These are phyloP conservation scores for Pichia rugopelliculosa DNA, from an alignment of 805 yeast genomes.

Conservation along the genomic window DNA sequence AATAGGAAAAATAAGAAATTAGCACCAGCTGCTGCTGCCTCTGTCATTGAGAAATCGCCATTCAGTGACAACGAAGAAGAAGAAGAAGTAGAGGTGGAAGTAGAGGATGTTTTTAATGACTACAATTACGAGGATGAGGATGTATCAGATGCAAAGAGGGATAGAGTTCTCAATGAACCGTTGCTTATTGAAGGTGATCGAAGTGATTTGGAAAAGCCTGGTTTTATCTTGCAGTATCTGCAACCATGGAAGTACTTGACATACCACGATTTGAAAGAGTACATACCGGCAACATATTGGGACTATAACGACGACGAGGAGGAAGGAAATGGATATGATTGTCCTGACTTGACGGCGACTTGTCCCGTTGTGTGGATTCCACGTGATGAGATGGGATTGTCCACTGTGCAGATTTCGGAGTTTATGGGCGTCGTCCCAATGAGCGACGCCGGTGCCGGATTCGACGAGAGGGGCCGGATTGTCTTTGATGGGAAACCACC, in stretches of 20 bases:
- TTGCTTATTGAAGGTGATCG: constrained; percentile 62
- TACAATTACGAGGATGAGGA: background rate
- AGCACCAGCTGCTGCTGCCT: too few species aligned
- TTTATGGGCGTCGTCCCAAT: constrained; percentile 51
- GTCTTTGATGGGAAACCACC: constrained; percentile 50
- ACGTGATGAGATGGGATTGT: constrained; percentile 79
- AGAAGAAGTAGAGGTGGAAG: too few species aligned
- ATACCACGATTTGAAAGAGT: constrained; percentile 39
- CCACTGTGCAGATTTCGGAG: constrained; percentile 49
- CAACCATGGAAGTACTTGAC: constrained; percentile 48
- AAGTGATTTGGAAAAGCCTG: constrained; percentile 10
- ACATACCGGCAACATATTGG: constrained; percentile 54
- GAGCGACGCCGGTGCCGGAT: constrained; percentile 59
- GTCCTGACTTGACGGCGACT: constrained; percentile 62
- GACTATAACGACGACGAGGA: constrained; percentile 38
- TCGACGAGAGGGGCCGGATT: constrained; percentile 43
- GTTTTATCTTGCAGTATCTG: constrained; percentile 37
- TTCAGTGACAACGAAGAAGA: constrained; percentile 1
- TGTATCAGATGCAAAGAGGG: background rate
- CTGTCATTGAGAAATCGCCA: constrained; percentile 5
- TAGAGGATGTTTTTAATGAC: too few species aligned
- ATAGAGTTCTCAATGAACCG: constrained; percentile 34
- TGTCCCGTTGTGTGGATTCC: constrained; percentile 90
- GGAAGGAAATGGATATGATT: constrained; percentile 52
- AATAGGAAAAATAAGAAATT: constrained; percentile 8